Base-by-base conservation (phyloP, 441 rosid species). In the Iberis amara region DNA sequence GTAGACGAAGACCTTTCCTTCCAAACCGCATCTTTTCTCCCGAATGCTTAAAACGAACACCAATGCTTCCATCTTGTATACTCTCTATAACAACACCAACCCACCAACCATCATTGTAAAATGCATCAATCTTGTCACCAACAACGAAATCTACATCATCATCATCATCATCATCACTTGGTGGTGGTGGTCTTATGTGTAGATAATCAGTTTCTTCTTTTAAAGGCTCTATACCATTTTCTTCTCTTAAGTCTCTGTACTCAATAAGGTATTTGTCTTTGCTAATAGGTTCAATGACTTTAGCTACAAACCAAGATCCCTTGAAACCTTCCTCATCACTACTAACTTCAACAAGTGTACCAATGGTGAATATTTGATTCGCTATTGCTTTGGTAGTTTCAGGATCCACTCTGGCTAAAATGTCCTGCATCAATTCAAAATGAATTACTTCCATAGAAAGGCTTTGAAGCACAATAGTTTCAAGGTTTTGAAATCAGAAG, bases 61-160 rank as follows among this genome's bases (percentile, higher is more conserved):
- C 11, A 62, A 80, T 73, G 51, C 52, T 76, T 11, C 76, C 65
- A 46, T 71, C 59, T 9, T 38, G 23, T 28, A 62, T 68, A 62
- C 73, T 77, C 73, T 76, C 79, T 14, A 66, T 60, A 40, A 90
- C 52, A 27, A 73, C 67, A 50, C 96, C 96, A 7, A 64, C 73
- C 96, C 97, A 85, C 96, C 97, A 90, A 28, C 82, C 87, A 32
- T 85, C 97, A 38, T 81, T 81, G 65, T 81, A 81, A 42, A 61
- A 70, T 6, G 94, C 96, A 75, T 90, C 89, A 39, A 90, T 82
- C 70, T 85, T 91, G 13, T 83, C 88, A 21, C 76, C 77, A 52
- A 60, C 37, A 42, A 69, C 57, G 64, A 78, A 90, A 40, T 62
- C 53, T 40, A 55, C 60, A 8, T 71, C 43, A 27, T 68, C 57